These are phyloP conservation scores for Diatrype stigma DNA, from an alignment of 2,329 filamentous ascomycete species.

Conservation along the genomic window DNA sequence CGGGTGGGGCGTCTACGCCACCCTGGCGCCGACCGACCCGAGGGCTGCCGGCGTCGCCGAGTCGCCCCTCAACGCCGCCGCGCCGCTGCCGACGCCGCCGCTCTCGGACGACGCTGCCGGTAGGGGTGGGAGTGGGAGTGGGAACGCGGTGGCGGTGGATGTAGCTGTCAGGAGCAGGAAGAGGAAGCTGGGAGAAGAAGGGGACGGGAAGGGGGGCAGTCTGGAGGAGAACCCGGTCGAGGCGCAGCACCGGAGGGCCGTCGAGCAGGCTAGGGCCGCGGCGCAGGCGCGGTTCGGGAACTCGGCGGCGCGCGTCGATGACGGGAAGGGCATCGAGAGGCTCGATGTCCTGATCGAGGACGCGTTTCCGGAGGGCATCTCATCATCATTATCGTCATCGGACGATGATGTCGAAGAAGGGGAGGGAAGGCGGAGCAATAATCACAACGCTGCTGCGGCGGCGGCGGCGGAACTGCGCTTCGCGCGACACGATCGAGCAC, in stretches of 20 bases:
- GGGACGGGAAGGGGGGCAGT: slow-evolving; percentile 20
- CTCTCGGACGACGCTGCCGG: slow-evolving; percentile 34
- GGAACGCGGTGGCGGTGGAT: no score
- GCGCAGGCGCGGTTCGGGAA: slow-evolving; percentile 69
- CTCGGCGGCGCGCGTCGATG: slow-evolving; percentile 48
- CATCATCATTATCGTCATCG: slow-evolving; percentile 2
- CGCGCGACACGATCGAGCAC: slow-evolving; percentile 14
- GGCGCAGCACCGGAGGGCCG: slow-evolving; percentile 30
- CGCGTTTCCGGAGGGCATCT: slow-evolving; percentile 39
- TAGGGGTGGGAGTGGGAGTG: neutral
- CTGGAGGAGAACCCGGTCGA: slow-evolving; percentile 18
- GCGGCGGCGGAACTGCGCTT: no score
- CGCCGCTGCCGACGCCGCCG: slow-evolving; percentile 41
- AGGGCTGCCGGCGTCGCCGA: slow-evolving; percentile 44
- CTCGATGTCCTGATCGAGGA: slow-evolving; percentile 59
- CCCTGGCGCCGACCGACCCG: slow-evolving; percentile 13
- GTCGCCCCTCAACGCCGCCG: slow-evolving; percentile 48
- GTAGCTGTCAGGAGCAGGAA: slow-evolving; percentile 15
- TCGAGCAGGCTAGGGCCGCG: slow-evolving; percentile 57
- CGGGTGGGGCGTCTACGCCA: slow-evolving; percentile 74
- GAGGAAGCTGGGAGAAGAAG: slow-evolving; percentile 8
- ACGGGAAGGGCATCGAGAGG: slow-evolving; percentile 59
- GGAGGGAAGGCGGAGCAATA: slow-evolving; percentile 8
- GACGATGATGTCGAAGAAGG: slow-evolving; percentile 17
- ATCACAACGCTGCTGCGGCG: no score